phyloP scores from a whole-genome alignment of 129 eudicot species.

The Chrysanthemum seticuspe region DNA sequence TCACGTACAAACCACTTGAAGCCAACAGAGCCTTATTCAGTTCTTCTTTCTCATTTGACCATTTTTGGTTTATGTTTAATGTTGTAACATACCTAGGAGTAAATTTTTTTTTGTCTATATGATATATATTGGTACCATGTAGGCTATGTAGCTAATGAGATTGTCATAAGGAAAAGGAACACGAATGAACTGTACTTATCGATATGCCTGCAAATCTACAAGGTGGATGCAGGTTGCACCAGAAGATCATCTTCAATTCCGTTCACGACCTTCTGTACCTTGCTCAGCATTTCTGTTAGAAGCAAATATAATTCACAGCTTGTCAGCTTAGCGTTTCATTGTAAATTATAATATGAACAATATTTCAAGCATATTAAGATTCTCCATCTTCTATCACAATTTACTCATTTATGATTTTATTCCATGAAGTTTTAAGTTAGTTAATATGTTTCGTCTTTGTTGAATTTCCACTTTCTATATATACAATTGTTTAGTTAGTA shows the following conservation, averaged over 20 bases:
- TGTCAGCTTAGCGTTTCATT: slow-evolving; percentile 6
- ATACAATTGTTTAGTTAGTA: background rate
- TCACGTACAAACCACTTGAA: background rate
- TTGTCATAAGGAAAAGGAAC: background rate
- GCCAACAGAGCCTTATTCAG: background rate
- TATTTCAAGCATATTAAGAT: background rate
- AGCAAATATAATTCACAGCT: slow-evolving; percentile 16
- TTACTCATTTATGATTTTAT: background rate
- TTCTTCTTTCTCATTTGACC: background rate
- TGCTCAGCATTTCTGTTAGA: slow-evolving; percentile 53
- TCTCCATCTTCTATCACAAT: background rate
- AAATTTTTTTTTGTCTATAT: background rate
- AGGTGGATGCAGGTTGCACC: slow-evolving; percentile 30
- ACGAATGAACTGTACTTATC: slow-evolving; percentile 18
- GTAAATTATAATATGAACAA: background rate
- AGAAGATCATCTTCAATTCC: slow-evolving; percentile 56
- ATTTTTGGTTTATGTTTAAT: background rate
- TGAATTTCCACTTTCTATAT: background rate
- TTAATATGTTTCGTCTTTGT: background rate
- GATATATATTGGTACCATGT: background rate
- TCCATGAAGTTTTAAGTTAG: background rate
- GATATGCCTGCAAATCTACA: slow-evolving; percentile 7
- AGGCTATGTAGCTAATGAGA: slow-evolving; percentile 11
- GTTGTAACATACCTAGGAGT: background rate
- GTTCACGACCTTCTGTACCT: slow-evolving; percentile 58